These are phyloP conservation scores for Penicillium daleae DNA, from an alignment of 495 filamentous ascomycete species.

Conservation along the genomic window DNA sequence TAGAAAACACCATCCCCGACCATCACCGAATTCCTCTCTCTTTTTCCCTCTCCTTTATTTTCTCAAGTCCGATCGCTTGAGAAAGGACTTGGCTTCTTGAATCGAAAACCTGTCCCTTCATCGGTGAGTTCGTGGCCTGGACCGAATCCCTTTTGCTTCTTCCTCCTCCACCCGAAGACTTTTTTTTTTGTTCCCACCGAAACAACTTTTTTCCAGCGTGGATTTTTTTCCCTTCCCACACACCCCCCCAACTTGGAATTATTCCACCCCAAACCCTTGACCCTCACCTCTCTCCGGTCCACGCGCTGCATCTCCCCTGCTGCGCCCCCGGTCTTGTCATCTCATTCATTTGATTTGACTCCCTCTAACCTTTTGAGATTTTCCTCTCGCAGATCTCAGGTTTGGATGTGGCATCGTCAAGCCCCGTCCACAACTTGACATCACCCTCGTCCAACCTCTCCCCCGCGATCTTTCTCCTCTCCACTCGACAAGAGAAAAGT, in stretches of 20 bases:
- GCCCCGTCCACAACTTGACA: constrained; percentile 39
- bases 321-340: constrained; percentile 32
- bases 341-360: constrained; percentile 25
- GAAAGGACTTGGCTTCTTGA: not conserved
- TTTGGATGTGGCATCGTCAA: constrained; percentile 40
- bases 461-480: constrained; percentile 17
- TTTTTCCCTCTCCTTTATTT: not conserved
- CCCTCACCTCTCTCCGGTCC: constrained; percentile 21
- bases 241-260: not conserved
- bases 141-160: constrained; percentile 1
- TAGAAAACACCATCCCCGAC: not conserved
- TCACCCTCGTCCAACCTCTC: constrained; percentile 21
- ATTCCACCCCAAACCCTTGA: constrained; percentile 12
- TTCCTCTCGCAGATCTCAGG: constrained; percentile 32
- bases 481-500: not conserved
- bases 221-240: constrained; percentile 28
- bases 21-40: not conserved
- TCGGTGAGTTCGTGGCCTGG: constrained; percentile 3
- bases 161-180: not conserved
- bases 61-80: not conserved
- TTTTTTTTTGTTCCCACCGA: constrained; percentile 17
- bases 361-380: constrained; percentile 26
- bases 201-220: constrained; percentile 31
- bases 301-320: constrained; percentile 31
- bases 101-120: not conserved